Conservation (phyloP, 2,329 filamentous ascomycete genomes). For the Tolypocladium pustulatum region DNA sequence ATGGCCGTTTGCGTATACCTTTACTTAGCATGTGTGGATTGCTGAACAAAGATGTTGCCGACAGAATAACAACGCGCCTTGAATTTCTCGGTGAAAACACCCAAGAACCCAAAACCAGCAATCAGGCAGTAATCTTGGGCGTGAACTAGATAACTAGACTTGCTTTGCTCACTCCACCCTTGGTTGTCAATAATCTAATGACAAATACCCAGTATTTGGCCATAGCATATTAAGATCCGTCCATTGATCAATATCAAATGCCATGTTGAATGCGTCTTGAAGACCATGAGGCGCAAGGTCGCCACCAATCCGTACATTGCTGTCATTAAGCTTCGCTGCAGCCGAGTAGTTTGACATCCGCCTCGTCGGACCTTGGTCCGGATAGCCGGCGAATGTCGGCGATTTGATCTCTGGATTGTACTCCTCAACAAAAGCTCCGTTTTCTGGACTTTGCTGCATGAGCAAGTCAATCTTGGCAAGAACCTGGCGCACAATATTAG, state of each 20-base stretch:
- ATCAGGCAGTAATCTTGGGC: too few species aligned
- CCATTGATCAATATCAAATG: background rate
- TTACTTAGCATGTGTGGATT: too few species aligned
- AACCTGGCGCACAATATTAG: background rate
- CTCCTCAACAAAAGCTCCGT: background rate
- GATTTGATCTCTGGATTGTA: background rate
- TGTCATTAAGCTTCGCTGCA: background rate
- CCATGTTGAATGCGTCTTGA: background rate
- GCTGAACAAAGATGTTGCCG: too few species aligned
- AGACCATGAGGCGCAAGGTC: background rate
- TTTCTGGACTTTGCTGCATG: background rate
- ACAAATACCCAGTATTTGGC: background rate
- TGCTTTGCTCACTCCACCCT: too few species aligned
- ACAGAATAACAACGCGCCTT: too few species aligned
- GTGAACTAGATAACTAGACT: too few species aligned
- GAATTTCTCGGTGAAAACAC: too few species aligned
- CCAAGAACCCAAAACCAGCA: too few species aligned
- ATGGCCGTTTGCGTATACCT: too few species aligned
- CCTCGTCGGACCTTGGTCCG: background rate
- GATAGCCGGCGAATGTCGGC: background rate
- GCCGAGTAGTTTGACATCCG: background rate
- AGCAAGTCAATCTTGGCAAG: background rate
- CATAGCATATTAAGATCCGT: background rate
- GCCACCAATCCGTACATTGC: background rate
- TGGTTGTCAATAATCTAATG: background rate